phyloP scores from a whole-genome alignment of 805 yeast species.

The Candida arabinofermentans region DNA sequence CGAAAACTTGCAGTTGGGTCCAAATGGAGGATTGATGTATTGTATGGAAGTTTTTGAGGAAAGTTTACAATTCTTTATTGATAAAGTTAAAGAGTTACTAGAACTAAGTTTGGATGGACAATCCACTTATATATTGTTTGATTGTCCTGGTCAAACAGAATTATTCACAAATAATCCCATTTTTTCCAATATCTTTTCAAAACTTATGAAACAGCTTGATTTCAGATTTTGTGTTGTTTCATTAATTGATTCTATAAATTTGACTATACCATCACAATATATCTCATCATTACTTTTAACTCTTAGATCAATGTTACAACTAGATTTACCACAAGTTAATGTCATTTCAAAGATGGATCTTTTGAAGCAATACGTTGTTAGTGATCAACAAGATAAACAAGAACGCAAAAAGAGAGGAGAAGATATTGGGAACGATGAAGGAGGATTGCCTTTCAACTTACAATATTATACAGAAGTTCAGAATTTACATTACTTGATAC shows the following conservation, averaged over 20 bases:
- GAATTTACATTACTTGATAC: slow-evolving; percentile 65
- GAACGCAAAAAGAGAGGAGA: slow-evolving; percentile 18
- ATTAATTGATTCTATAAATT: slow-evolving; percentile 74
- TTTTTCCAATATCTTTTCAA: slow-evolving; percentile 60
- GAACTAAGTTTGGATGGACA: slow-evolving; percentile 36
- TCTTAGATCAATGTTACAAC: slow-evolving; percentile 85
- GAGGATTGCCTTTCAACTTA: slow-evolving; percentile 73
- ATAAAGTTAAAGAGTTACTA: slow-evolving; percentile 53
- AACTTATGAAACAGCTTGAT: slow-evolving; percentile 58
- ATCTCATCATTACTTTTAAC: slow-evolving; percentile 76
- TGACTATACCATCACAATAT: slow-evolving; percentile 87
- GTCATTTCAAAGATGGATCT: slow-evolving; percentile 90
- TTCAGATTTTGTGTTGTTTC: slow-evolving; percentile 82
- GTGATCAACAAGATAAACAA: slow-evolving; percentile 20
- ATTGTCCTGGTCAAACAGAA: slow-evolving; percentile 96
- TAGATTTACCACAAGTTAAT: slow-evolving; percentile 89
- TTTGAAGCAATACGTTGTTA: slow-evolving; percentile 47
- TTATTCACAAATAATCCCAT: slow-evolving; percentile 87
- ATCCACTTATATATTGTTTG: slow-evolving; percentile 68
- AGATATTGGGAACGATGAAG: slow-evolving; percentile 35
- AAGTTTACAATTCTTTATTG: slow-evolving; percentile 54
- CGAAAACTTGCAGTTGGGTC: slow-evolving; percentile 45
- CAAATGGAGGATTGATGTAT: slow-evolving; percentile 84
- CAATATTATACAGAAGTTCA: slow-evolving; percentile 92
- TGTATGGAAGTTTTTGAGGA: slow-evolving; percentile 70